Evolutionary conservation across 2,329 filamentous ascomycete genomes (phyloP).

Genomic region (Alternaria dauci): DNA sequence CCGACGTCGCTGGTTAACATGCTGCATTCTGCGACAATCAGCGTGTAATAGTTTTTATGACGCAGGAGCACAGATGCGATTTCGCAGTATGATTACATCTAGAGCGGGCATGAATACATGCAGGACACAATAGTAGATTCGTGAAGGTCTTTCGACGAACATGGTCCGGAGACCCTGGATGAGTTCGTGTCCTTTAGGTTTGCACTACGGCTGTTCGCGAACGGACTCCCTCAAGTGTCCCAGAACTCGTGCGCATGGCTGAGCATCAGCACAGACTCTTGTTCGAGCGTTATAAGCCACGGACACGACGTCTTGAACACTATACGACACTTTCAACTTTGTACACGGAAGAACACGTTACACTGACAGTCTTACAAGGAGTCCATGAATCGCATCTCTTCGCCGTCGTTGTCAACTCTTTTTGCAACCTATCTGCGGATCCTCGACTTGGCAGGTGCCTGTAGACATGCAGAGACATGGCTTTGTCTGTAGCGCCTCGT

Average conservation of each 20-base stretch:
- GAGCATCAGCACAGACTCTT: slow-evolving; percentile 2
- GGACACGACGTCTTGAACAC: not conserved
- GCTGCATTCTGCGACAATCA: not conserved
- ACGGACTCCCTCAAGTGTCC: slow-evolving; percentile 2
- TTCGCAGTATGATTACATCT: not conserved
- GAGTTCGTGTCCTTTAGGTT: slow-evolving; percentile 9
- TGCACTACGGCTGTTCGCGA: slow-evolving; percentile 12
- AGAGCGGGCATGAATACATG: not conserved
- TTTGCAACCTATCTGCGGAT: too few species aligned
- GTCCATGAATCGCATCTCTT: too few species aligned
- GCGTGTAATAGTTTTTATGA: not conserved
- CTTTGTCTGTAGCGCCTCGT: too few species aligned
- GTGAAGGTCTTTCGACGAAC: not conserved
- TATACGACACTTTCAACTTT: not conserved
- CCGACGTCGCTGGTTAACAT: not conserved
- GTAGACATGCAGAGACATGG: too few species aligned
- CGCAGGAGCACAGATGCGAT: not conserved
- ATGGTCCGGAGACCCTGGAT: slow-evolving; percentile 4
- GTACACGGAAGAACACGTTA: too few species aligned
- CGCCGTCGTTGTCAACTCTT: too few species aligned
- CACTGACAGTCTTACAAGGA: too few species aligned
- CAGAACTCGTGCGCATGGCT: not conserved
- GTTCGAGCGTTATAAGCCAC: not conserved
- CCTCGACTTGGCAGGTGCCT: too few species aligned
- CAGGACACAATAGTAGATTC: not conserved